Evolutionary conservation across 1,139 yeast species (phyloP).

Genomic region (Scheffersomyces parashehatae): DNA sequence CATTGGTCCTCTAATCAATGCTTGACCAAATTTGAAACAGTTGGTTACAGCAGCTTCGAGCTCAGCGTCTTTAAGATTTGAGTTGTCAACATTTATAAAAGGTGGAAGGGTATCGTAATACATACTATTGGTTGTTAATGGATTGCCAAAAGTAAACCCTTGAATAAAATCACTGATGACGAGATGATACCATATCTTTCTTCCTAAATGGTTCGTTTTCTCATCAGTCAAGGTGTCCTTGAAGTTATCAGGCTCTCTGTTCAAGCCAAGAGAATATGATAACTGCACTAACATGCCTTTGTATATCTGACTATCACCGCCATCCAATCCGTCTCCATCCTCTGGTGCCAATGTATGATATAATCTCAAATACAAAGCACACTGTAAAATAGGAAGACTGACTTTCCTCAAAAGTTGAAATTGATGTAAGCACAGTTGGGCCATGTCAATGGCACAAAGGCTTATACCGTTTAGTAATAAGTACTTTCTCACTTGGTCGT

Average conservation of each 20-base stretch:
- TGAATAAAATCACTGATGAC: constrained; percentile 8
- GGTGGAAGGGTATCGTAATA: constrained; percentile 3
- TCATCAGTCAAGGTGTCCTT: constrained; percentile 7
- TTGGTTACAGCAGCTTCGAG: background rate
- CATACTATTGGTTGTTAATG: background rate
- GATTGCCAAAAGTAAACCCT: constrained; percentile 4
- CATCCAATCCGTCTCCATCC: constrained; percentile 15
- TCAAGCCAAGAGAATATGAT: constrained; percentile 15
- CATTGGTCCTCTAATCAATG: constrained; percentile 7
- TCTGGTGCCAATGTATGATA: constrained; percentile 15
- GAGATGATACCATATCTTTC: constrained; percentile 14
- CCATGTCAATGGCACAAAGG: constrained; percentile 27
- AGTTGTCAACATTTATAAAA: background rate
- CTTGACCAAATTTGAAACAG: background rate
- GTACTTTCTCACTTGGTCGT: constrained; percentile 21
- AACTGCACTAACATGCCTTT: constrained; percentile 12
- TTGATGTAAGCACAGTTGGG: constrained; percentile 32
- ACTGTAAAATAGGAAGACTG: constrained; percentile 18
- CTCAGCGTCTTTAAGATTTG: background rate
- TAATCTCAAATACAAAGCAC: constrained; percentile 11
- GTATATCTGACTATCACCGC: constrained; percentile 11
- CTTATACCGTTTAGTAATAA: constrained; percentile 29
- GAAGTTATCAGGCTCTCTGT: constrained; percentile 16
- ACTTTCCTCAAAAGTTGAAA: constrained; percentile 27
- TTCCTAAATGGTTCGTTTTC: constrained; percentile 9